Conservation (phyloP, 1,284 basidiomycete genomes). For the Boletellus deceptivus region DNA sequence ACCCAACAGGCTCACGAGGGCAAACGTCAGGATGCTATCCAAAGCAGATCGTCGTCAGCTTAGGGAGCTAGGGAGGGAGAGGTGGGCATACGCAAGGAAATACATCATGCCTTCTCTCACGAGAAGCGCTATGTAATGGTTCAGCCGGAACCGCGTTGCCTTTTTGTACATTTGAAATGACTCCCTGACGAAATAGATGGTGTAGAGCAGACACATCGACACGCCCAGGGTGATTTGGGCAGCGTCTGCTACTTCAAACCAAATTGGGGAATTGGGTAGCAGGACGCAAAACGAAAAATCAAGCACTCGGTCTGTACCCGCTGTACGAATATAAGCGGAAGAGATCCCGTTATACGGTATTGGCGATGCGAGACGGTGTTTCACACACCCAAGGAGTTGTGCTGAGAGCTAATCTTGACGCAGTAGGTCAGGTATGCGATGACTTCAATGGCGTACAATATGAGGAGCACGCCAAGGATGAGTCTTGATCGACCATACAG, state of each 20-base stretch:
- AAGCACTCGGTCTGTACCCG: background rate
- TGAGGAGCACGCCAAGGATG: background rate
- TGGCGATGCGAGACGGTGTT: too few species aligned
- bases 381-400: background rate
- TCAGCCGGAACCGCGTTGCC: background rate
- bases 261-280: background rate
- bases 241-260: background rate
- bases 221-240: background rate
- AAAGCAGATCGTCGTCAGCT: background rate
- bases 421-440: background rate
- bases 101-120: constrained; percentile 1
- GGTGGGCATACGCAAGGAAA: background rate
- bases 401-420: background rate
- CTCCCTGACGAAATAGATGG: background rate
- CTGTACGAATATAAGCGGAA: background rate
- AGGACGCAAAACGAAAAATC: background rate
- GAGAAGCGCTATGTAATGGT: background rate
- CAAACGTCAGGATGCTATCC: background rate
- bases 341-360: background rate
- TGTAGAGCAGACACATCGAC: background rate
- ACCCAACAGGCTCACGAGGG: background rate
- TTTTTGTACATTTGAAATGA: background rate
- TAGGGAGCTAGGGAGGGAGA: too few species aligned
- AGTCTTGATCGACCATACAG: background rate
- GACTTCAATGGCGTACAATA: background rate